Evolutionary conservation across 345 rosid genomes (phyloP), one percentile per base, ranked within the genome.

Genomic region (Salix udensis): DNA sequence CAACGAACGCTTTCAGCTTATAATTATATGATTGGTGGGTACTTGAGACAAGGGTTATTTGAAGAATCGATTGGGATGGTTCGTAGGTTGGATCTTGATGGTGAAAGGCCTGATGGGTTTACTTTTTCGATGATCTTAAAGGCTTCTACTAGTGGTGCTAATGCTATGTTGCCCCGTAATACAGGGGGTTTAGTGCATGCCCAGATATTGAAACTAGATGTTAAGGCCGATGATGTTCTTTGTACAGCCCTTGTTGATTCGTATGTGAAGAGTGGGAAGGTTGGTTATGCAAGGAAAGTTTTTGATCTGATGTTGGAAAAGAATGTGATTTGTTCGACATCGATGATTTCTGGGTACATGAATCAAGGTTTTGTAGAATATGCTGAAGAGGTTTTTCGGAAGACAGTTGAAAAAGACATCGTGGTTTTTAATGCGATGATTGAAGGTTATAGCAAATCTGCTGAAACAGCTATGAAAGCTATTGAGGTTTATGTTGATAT

Each of bases 351-450:
- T 1, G 98, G 97, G 65, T 93, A 89, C 77, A 91, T 93, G 98
- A 91, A 81, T 68, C 79, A 55, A 68, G 97, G 94, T 0, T 76
- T 71, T 48, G 71, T 88, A 4, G 87, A 82, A 31, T 87, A 91
- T 61, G 97, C 96, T 1, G 91, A 93, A 76, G 90, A 86, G 78
- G 82, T 95, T 46, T 95, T 89, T 73, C 60, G 53, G 53, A 68
- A 76, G 50, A 88, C 94, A 0, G 48, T 73, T 42, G 85, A 82
- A 74, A 95, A 93, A 52, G 97, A 95, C 80, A 42, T 88, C 18
- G 97, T 95, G 6, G 97, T 91, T 73, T 95, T 86, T 79, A 95
- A 95, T 87, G 94, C 97, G 48, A 90, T 91, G 97, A 88, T 95
- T 44, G 98, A 95, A 90, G 97, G 96, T 55, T 95, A 89, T 37